phyloP scores from a whole-genome alignment of 179 eudicot genomes.

The Pouteria campechiana region DNA sequence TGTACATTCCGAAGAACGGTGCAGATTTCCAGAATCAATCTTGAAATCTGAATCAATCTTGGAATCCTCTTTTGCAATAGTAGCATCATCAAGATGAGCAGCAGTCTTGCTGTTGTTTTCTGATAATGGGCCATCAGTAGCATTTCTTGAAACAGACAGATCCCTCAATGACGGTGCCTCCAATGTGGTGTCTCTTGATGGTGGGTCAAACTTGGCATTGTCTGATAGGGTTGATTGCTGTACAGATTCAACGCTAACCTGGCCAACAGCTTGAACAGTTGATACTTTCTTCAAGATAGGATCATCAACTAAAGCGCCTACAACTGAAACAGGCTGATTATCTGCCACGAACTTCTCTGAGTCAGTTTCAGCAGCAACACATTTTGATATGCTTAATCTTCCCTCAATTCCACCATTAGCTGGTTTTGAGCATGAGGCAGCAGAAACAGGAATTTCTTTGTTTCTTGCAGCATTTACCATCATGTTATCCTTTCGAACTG shows the following conservation, averaged over 20 bases:
- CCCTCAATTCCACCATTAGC: constrained; percentile 14
- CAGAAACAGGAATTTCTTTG: constrained; percentile 13
- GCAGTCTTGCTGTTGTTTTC: too few relatives aligned
- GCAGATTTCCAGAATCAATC: too few relatives aligned
- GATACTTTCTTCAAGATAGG: constrained; percentile 11
- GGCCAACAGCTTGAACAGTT: constrained; percentile 5
- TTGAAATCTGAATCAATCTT: too few relatives aligned
- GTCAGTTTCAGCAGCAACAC: constrained; percentile 15
- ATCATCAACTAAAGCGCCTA: constrained; percentile 8
- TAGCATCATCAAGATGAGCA: too few relatives aligned
- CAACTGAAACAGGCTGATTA: constrained; percentile 4
- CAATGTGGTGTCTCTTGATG: background rate
- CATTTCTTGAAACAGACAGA: background rate
- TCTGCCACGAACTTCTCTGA: constrained; percentile 4
- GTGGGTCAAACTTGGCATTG: constrained; percentile 1
- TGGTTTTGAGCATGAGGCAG: constrained; percentile 17
- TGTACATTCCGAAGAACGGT: too few relatives aligned
- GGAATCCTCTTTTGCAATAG: too few relatives aligned
- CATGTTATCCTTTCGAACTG: constrained; percentile 33
- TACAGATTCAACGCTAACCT: constrained; percentile 7
- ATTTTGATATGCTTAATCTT: constrained; percentile 9
- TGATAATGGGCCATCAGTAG: too few relatives aligned
- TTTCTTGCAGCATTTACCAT: constrained; percentile 24
- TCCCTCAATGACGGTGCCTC: background rate
- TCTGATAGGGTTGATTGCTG: constrained; percentile 5